A percentile compares a stretch with the other conserved stretches of the same genome.
These are phyloP conservation scores for Cubamyces sp. DNA, from an alignment of 768 basidiomycete genomes.

Conservation along the genomic window DNA sequence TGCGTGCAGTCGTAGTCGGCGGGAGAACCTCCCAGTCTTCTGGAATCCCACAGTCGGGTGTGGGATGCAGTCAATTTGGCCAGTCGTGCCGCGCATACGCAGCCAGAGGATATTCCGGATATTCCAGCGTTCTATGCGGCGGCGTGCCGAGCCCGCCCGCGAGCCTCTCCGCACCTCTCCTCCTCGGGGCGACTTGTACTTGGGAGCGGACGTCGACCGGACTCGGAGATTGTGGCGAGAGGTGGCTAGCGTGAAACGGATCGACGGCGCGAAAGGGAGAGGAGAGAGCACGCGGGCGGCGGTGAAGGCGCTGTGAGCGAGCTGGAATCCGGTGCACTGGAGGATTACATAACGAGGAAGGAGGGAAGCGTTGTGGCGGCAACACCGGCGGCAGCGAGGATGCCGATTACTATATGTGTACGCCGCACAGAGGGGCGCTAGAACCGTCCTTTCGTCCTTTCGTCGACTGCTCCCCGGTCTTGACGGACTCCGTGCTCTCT, in stretches of 20 bases:
- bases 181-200: not conserved
- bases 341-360: constrained; percentile 22
- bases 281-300: not conserved
- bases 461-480: constrained; percentile 10
- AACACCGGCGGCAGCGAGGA: constrained; percentile 19
- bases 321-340: constrained; percentile 24
- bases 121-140: not conserved
- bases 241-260: constrained; percentile 9
- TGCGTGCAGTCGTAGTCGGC: constrained; percentile 6
- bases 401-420: constrained; percentile 17
- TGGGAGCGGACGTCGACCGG: not conserved
- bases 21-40: constrained; percentile 12
- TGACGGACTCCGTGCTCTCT: constrained; percentile 19
- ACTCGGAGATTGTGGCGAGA: not conserved
- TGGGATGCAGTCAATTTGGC: constrained; percentile 18
- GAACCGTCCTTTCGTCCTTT: not conserved
- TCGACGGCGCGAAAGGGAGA: constrained; percentile 6
- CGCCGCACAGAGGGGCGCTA: constrained; percentile 12
- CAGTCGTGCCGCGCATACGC: constrained; percentile 7
- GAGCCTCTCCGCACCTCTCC: not conserved
- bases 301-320: constrained; percentile 4
- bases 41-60: constrained; percentile 9
- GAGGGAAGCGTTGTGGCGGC: constrained; percentile 23
- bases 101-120: not conserved
- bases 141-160: not conserved